Conservation (phyloP, 495 filamentous ascomycete species). For the Achaetomiella virescens region DNA sequence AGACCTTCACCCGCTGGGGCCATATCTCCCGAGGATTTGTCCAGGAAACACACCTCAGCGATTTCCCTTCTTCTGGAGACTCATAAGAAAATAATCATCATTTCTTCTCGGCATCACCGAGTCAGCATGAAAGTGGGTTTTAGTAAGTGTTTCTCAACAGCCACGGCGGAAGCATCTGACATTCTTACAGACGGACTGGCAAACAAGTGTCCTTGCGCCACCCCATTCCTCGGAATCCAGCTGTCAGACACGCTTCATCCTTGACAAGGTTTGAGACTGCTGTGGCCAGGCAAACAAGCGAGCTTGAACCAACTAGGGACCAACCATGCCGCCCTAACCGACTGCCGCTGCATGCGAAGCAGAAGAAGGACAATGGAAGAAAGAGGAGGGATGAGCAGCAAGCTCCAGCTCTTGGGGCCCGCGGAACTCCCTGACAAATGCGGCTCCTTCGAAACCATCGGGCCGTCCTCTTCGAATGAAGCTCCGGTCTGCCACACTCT, state of each 20-base stretch:
- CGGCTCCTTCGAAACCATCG: background rate
- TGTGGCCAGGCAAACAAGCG: background rate
- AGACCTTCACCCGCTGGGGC: background rate
- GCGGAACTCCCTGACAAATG: conserved; percentile 3
- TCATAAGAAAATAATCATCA: no score
- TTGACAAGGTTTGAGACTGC: background rate
- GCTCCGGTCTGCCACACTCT: background rate
- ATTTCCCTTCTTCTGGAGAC: background rate
- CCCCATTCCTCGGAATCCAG: no score
- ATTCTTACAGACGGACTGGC: no score
- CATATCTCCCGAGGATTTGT: background rate
- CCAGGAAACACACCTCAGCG: background rate
- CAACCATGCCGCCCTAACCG: background rate
- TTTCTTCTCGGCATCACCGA: no score
- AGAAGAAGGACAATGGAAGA: background rate
- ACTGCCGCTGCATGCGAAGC: background rate
- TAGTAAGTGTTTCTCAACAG: no score
- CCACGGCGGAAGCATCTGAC: no score
- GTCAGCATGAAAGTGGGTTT: no score
- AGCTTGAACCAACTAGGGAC: background rate
- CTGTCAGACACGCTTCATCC: no score
- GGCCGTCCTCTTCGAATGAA: background rate
- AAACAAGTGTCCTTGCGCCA: no score
- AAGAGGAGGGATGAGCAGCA: background rate
- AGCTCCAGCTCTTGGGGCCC: background rate